Conservation (phyloP, 2,329 filamentous ascomycete species). For the Fonsecaea pedrosoi region DNA sequence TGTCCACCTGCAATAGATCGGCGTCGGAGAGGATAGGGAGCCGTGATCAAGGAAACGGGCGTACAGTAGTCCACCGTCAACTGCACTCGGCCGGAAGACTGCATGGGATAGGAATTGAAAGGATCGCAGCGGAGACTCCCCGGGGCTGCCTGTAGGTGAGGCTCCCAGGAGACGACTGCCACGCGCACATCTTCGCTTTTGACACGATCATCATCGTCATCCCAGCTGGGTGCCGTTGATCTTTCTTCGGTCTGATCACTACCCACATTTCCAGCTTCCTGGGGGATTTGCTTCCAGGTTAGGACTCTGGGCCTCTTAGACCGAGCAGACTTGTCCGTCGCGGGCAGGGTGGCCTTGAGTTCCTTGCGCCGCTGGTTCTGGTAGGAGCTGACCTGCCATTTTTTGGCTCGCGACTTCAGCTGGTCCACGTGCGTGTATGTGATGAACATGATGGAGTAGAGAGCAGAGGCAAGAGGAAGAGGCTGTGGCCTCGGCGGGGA, state of each 20-base stretch:
- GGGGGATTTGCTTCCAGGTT: background rate
- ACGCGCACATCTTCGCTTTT: background rate
- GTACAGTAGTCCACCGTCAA: slow-evolving; percentile 23
- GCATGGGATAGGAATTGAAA: slow-evolving; percentile 24
- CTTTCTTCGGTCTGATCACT: background rate
- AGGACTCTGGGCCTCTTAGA: background rate
- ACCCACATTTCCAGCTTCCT: background rate
- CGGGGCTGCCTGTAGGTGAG: background rate
- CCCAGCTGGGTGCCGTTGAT: background rate
- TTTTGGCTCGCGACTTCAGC: slow-evolving; percentile 19
- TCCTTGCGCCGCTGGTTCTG: slow-evolving; percentile 16
- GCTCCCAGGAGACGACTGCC: background rate
- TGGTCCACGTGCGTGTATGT: slow-evolving; percentile 21
- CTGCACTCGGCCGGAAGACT: slow-evolving; percentile 6
- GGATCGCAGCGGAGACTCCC: slow-evolving; percentile 18
- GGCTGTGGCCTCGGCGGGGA: background rate
- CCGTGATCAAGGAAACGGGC: background rate
- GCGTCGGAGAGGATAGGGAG: too few relatives aligned
- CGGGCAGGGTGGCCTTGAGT: slow-evolving; percentile 9
- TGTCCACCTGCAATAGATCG: background rate
- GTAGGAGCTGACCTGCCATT: slow-evolving; percentile 22
- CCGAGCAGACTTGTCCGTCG: slow-evolving; percentile 1
- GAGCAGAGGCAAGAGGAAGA: background rate
- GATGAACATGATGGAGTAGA: slow-evolving; percentile 10
- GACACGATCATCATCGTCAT: background rate